Conservation (phyloP, 73 alveolate species). For the Urostyla sp. region DNA sequence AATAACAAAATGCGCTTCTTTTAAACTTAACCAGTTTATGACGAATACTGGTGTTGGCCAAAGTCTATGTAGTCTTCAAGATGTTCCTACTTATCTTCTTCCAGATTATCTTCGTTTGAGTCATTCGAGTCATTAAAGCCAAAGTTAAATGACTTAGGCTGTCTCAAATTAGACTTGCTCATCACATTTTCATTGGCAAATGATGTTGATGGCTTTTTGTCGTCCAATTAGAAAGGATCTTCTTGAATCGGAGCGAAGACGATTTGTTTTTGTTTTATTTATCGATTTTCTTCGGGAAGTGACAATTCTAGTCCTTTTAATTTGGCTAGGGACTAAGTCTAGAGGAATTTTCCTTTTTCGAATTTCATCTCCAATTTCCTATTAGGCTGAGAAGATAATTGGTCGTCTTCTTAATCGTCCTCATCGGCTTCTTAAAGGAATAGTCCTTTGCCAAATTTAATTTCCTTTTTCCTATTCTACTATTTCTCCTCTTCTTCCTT, state of each 20-base stretch:
- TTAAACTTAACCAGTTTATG: too few relatives aligned
- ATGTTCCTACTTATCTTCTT: slow-evolving; percentile 14
- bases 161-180: slow-evolving; percentile 56
- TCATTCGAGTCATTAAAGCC: background rate
- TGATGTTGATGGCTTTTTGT: background rate
- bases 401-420: background rate
- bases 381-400: too few relatives aligned
- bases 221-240: background rate
- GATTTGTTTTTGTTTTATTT: too few relatives aligned
- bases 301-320: too few relatives aligned
- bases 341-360: too few relatives aligned
- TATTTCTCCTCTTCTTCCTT: background rate
- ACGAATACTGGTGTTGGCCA: background rate
- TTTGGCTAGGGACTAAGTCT: too few relatives aligned
- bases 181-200: slow-evolving; percentile 64
- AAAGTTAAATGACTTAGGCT: slow-evolving; percentile 54
- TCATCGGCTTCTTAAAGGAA: slow-evolving; percentile 29
- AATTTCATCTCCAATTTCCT: too few relatives aligned
- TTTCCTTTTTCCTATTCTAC: background rate
- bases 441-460: slow-evolving; percentile 24
- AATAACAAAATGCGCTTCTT: background rate
- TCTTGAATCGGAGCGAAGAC: too few relatives aligned
- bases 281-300: too few relatives aligned
- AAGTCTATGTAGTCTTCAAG: background rate
- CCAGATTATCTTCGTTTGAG: background rate